A percentile compares a stretch with the other conserved stretches of the same genome.
Evolutionary conservation across 225 moss, liverwort and hornwort species (phyloP).

Genomic region (Neckera pumila): DNA sequence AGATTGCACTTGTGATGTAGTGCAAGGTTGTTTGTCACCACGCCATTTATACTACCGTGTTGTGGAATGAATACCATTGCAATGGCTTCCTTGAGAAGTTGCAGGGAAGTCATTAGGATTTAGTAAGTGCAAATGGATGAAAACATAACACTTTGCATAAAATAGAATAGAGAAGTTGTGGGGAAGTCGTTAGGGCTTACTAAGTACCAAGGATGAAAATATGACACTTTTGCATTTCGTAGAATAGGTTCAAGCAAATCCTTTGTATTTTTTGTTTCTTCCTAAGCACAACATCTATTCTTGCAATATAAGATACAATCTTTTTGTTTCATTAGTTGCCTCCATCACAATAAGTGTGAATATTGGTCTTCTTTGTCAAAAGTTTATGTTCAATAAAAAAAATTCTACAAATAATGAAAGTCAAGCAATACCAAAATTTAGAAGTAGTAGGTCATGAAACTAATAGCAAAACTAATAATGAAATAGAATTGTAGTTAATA

Average conservation of each 20-base stretch:
- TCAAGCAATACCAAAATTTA: background rate
- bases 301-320: background rate
- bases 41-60: background rate
- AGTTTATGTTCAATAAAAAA: background rate
- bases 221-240: background rate
- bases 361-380: background rate
- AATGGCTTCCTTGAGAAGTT: background rate
- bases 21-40: background rate
- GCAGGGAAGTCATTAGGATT: background rate
- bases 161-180: fast-evolving
- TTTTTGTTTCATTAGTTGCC: background rate
- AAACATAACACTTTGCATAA: no score
- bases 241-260: background rate
- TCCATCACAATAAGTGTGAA: background rate
- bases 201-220: background rate
- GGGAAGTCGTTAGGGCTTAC: background rate
- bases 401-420: no score
- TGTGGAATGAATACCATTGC: background rate
- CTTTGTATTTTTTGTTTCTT: background rate
- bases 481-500: background rate
- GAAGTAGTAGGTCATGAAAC: background rate
- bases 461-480: background rate
- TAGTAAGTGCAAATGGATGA: background rate
- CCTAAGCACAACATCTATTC: background rate
- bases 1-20: background rate